Conservation (phyloP, 2,329 filamentous ascomycete genomes). For the Podosphaera xanthii region DNA sequence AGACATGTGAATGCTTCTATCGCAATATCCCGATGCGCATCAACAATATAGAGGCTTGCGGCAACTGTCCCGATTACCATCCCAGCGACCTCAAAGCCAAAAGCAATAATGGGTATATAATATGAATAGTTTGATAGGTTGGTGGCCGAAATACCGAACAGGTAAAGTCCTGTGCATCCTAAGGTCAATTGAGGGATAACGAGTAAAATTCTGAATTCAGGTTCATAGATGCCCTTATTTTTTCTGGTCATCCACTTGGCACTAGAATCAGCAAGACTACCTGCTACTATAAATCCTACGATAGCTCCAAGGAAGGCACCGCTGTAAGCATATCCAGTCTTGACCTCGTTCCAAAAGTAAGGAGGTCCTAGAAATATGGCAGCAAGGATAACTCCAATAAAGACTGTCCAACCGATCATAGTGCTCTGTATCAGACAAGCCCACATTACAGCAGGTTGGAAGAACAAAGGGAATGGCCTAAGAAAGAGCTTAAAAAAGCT, state of each 20-base stretch:
- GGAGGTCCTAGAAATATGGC: constrained; percentile 62
- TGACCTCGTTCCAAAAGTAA: constrained; percentile 57
- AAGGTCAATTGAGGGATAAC: constrained; percentile 64
- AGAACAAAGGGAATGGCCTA: constrained; percentile 63
- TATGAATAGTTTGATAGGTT: constrained; percentile 44
- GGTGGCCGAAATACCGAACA: constrained; percentile 54
- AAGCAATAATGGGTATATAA: constrained; percentile 52
- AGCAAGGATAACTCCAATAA: constrained; percentile 68
- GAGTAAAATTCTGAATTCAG: constrained; percentile 69
- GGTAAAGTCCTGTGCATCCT: constrained; percentile 57
- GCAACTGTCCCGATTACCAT: constrained; percentile 86
- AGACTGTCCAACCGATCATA: constrained; percentile 87
- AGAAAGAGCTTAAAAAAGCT: constrained; percentile 40
- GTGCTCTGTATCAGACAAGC: constrained; percentile 58
- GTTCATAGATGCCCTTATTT: constrained; percentile 71
- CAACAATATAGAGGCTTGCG: constrained; percentile 69
- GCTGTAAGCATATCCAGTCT: constrained; percentile 71
- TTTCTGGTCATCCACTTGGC: constrained; percentile 45
- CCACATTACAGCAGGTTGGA: constrained; percentile 75
- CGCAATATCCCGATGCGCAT: constrained; percentile 74
- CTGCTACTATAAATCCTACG: constrained; percentile 53
- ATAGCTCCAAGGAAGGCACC: constrained; percentile 70
- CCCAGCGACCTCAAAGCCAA: constrained; percentile 62
- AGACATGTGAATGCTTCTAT: constrained; percentile 79
- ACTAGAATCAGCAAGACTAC: constrained; percentile 48